These are phyloP conservation scores for Triangularia setosa DNA, from an alignment of 2,329 filamentous ascomycete species.

Conservation along the genomic window DNA sequence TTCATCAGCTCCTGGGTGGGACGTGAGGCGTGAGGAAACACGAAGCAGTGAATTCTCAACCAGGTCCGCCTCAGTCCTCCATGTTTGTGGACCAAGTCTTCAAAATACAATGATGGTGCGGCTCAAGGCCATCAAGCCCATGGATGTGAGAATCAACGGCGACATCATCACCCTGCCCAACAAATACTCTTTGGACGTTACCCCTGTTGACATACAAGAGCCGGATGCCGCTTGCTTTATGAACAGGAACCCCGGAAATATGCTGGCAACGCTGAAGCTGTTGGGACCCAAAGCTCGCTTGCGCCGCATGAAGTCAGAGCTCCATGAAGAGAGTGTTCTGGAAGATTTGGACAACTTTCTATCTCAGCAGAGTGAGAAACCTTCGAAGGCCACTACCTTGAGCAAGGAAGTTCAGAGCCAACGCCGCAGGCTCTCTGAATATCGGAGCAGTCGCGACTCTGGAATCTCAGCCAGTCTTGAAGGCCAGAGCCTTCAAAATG, in stretches of 20 bases:
- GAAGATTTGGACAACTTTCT: constrained; percentile 6
- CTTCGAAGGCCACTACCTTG: neutral
- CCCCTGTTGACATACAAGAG: constrained; percentile 6
- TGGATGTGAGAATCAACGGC: constrained; percentile 20
- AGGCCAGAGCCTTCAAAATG: neutral
- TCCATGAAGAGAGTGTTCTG: constrained; percentile 3
- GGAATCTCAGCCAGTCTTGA: neutral
- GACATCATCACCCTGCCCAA: constrained; percentile 20
- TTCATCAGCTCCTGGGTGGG: constrained; percentile 16
- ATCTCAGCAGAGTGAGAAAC: neutral
- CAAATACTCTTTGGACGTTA: constrained; percentile 22
- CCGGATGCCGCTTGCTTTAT: neutral
- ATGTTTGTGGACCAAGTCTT: neutral
- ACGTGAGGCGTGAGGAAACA: neutral
- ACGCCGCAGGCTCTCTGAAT: neutral
- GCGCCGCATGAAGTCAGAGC: constrained; percentile 8
- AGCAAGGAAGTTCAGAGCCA: neutral
- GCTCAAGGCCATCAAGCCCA: constrained; percentile 17
- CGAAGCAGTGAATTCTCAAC: neutral
- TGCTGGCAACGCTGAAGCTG: constrained; percentile 14
- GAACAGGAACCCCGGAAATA: neutral
- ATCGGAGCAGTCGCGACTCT: constrained; percentile 2
- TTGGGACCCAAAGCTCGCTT: constrained; percentile 1
- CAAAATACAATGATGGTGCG: constrained; percentile 14
- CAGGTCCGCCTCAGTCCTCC: neutral